Base-by-base conservation (phyloP, 78 protist genomes). In the Cyanophora paradoxa region DNA sequence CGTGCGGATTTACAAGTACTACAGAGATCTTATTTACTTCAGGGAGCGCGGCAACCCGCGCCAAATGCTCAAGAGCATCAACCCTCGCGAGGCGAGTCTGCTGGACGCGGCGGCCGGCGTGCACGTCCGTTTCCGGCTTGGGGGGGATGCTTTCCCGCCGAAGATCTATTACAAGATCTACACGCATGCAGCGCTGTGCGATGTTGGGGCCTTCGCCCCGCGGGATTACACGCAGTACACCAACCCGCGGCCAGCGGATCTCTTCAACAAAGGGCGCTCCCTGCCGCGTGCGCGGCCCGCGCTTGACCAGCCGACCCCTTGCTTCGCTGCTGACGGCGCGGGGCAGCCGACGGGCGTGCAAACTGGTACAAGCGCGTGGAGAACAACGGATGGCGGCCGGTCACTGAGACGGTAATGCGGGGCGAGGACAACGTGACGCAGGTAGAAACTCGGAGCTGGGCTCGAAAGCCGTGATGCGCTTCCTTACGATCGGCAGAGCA, bases 311-410 rank as follows among this genome's bases (percentile, higher is more conserved):
- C n/a, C n/a, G n/a, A n/a, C n/a, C n/a, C n/a, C n/a, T n/a, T n/a
- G n/a, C n/a, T n/a, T n/a, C n/a, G n/a, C n/a, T n/a, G n/a, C n/a
- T 10, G 44, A 8, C 44, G 44, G 52, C 52, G 52, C n/a, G 14
- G 28, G 13, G 28, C 19, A 8, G 28, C 3, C 44, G n/a, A 13
- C 22, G 28, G 4, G n/a, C 66, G 42, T 41, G 24, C 0, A 7
- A 41, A 41, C 24, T 59, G 66, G 66, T 59, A 59, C 66, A 0
- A 26, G 13, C 66, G 66, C 66, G 1, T 34, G 28, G 66, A 59
- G 66, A 59, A 59, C 41, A 59, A 59, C 66, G 66, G 66, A 39
- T 59, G 66, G 66, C 66, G 66, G 13, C 66, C 66, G 10, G 66
- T 59, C 13, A 4, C 13, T 39, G 44, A 1, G 8, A 3, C 40